Percentiles rank a stretch among this genome's conserved stretches.
These are phyloP conservation scores for Ustulina deusta DNA, from an alignment of 2,329 filamentous ascomycete species.

Conservation along the genomic window DNA sequence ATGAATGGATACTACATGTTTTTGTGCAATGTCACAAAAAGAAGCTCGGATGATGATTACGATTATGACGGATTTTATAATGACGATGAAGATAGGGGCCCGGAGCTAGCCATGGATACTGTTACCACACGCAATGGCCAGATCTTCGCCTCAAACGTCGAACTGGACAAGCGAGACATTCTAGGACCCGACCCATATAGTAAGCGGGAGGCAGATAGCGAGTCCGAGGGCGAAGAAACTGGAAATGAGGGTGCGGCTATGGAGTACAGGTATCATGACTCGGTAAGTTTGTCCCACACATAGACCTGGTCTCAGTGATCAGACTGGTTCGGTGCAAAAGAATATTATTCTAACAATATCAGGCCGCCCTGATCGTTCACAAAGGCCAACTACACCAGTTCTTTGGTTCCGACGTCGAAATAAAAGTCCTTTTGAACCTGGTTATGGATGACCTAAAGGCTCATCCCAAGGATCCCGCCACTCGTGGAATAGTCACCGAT, in stretches of 20 bases:
- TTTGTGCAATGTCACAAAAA: constrained; percentile 31
- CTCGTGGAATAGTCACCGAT: not conserved
- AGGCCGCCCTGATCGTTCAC: constrained; percentile 27
- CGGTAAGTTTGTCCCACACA: too few relatives aligned
- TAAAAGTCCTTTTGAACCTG: constrained; percentile 19
- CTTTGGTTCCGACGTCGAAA: constrained; percentile 1
- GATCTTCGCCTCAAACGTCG: constrained; percentile 12
- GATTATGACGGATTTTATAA: too few relatives aligned
- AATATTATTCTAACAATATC: constrained; percentile 13
- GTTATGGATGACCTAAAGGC: constrained; percentile 11
- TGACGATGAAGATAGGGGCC: constrained; percentile 6
- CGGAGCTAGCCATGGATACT: constrained; percentile 20
- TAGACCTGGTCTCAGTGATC: not conserved
- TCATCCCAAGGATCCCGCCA: constrained; percentile 2
- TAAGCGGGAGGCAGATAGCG: constrained; percentile 18
- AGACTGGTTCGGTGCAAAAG: not conserved
- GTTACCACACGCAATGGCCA: constrained; percentile 23
- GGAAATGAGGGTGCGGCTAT: constrained; percentile 25
- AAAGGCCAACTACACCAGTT: constrained; percentile 27
- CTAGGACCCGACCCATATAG: constrained; percentile 21
- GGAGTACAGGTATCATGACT: constrained; percentile 31
- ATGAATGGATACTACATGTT: constrained; percentile 26
- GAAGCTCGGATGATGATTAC: not conserved
- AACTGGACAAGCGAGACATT: constrained; percentile 20
- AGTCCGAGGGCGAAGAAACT: constrained; percentile 24